A percentile compares a stretch with the other conserved stretches of the same genome.
These are phyloP conservation scores for Xylariaceae sp. DNA, from an alignment of 2,329 filamentous ascomycete genomes.

Conservation along the genomic window DNA sequence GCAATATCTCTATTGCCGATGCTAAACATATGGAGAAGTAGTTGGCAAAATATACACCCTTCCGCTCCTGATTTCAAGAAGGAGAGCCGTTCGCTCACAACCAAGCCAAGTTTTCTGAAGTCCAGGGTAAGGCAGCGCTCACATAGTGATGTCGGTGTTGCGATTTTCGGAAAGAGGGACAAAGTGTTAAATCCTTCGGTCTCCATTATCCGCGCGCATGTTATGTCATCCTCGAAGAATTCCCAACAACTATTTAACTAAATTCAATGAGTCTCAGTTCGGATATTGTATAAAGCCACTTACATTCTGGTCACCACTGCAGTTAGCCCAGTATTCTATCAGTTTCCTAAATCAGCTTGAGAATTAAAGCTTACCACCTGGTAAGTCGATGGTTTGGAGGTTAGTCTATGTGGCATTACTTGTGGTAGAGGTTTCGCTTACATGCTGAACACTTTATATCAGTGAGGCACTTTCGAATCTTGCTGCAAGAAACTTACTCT, in stretches of 20 bases:
- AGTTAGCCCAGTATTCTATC: conserved; percentile 2
- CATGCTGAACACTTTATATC: conserved; percentile 6
- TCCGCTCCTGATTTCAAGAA: neutral
- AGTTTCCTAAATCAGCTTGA: too few species aligned
- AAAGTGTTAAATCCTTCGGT: neutral
- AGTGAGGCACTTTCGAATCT: neutral
- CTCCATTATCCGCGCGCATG: neutral
- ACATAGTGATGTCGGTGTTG: conserved; percentile 1
- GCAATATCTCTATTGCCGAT: neutral
- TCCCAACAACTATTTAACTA: conserved; percentile 9
- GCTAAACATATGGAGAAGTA: neutral
- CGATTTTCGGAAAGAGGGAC: neutral
- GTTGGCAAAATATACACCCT: neutral
- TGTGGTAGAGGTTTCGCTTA: neutral
- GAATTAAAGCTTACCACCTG: conserved; percentile 3
- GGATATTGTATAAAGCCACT: too few species aligned
- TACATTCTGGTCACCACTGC: neutral
- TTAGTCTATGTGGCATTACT: neutral
- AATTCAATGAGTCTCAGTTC: too few species aligned
- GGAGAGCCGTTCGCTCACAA: neutral
- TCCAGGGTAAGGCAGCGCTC: neutral
- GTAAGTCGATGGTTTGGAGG: neutral
- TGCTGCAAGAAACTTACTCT: conserved; percentile 1
- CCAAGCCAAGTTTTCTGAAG: neutral
- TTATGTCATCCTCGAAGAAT: neutral